Evolutionary conservation across 2,329 filamentous ascomycete species (phyloP), one percentile per base, ranked within the genome.

Genomic region (Penicillium oxalicum): DNA sequence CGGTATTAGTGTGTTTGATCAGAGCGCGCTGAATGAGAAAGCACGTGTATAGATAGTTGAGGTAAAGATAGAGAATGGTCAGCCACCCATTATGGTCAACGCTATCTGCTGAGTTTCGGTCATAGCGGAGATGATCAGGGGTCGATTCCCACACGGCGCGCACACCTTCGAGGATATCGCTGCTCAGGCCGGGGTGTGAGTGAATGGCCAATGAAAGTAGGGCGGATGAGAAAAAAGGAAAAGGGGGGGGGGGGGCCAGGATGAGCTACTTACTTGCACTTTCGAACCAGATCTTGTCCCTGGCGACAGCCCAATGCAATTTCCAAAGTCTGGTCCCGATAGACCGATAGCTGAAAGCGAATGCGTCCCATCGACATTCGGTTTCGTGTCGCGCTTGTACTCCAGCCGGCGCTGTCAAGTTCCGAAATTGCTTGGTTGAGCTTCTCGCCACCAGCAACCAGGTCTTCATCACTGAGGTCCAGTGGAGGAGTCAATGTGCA

Each of bases 401-500:
- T 59, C 66, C 65, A 69, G 7, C 66, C 66, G 8, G 54, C 53
- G 3, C 46, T 49, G 36, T 62, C 57, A 8, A 67, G 55, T 12
- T 59, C 57, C 1, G 55, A 57, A 29, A 66, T 55, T 9, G 64
- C 59, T 36, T 51, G 44, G 4, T 49, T 53, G 5, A 67, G 51
- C 8, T 40, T 52, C 12, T 59, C 58, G 5, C 60, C 61, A 4
- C 61, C 61, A 12, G 58, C 51, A 18, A 62, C 45, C 27, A 69
- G 56, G 13, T 55, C 49, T 9, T 63, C 59, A 27, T 66, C 60
- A 13, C 56, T 60, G 12, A 69, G 13, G 45, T 69, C 66, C 28
- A 69, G 45, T 1, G 68, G 68, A 27, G 71, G 50, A 5, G 65
- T 59, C 9, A 74, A 64, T 3, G 61, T 61, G 54, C 73, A 75